Conservation (phyloP, 1,139 yeast genomes). For the Diutina siamensis region DNA sequence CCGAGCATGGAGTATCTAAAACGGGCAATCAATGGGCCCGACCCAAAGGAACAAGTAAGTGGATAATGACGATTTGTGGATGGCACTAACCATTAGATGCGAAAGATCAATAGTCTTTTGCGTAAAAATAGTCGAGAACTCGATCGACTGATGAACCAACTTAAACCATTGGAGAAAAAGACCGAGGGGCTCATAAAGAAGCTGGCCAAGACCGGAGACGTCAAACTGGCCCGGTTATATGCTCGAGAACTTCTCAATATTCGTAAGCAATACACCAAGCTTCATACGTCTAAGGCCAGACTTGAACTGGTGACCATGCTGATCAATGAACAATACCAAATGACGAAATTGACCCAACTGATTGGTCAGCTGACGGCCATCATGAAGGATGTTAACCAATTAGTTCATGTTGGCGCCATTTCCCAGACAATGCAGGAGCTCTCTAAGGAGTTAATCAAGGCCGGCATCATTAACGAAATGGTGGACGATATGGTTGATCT, state of each 20-base stretch:
- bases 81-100: slow-evolving; percentile 31
- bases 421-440: slow-evolving; percentile 78
- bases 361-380: slow-evolving; percentile 69
- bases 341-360: slow-evolving; percentile 73
- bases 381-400: slow-evolving; percentile 79
- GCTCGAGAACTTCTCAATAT: slow-evolving; percentile 76
- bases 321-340: slow-evolving; percentile 83
- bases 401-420: slow-evolving; percentile 71
- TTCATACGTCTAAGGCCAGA: slow-evolving; percentile 75
- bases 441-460: slow-evolving; percentile 77
- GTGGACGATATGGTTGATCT: slow-evolving; percentile 79
- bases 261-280: slow-evolving; percentile 61
- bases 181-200: slow-evolving; percentile 66
- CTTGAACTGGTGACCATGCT: slow-evolving; percentile 80
- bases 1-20: slow-evolving; percentile 56
- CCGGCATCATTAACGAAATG: slow-evolving; percentile 94
- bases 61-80: not conserved
- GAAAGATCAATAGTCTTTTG: slow-evolving; percentile 70
- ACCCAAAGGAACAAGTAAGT: slow-evolving; percentile 76
- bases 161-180: slow-evolving; percentile 54
- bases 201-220: slow-evolving; percentile 70
- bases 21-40: slow-evolving; percentile 89
- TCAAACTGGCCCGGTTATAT: slow-evolving; percentile 61
- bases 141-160: slow-evolving; percentile 63
- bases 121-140: slow-evolving; percentile 79